Percentiles rank a stretch among this genome's conserved stretches.
phyloP scores from a whole-genome alignment of 495 filamentous ascomycete genomes.

The Daldinia decipiens region DNA sequence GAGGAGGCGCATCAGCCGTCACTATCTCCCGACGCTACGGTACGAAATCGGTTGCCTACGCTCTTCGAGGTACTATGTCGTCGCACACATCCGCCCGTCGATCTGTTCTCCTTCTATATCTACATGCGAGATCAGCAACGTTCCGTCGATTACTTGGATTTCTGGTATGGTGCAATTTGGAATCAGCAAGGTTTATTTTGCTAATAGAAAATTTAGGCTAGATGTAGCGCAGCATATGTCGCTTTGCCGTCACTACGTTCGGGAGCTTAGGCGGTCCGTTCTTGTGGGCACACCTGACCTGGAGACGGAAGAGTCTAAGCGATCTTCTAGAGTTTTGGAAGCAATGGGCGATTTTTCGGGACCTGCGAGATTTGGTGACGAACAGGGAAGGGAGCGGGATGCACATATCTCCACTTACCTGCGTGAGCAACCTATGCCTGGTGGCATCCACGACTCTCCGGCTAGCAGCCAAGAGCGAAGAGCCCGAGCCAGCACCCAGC shows the following conservation, averaged over 20 bases:
- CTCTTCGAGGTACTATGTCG: slow-evolving; percentile 95
- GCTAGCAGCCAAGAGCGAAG: slow-evolving; percentile 72
- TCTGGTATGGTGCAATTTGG: slow-evolving; percentile 73
- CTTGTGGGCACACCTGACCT: slow-evolving; percentile 91
- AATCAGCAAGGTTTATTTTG: neutral
- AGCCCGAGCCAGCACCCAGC: slow-evolving; percentile 72
- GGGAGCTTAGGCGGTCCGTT: slow-evolving; percentile 91
- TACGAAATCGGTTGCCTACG: slow-evolving; percentile 86
- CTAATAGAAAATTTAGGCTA: slow-evolving; percentile 69
- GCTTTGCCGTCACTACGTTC: slow-evolving; percentile 96
- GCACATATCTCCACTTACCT: slow-evolving; percentile 90
- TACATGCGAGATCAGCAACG: slow-evolving; percentile 99
- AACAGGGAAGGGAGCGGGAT: slow-evolving; percentile 75
- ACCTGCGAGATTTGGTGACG: slow-evolving; percentile 58
- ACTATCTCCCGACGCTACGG: slow-evolving; percentile 57
- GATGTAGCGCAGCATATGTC: slow-evolving; percentile 99
- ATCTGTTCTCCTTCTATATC: slow-evolving; percentile 98
- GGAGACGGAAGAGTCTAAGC: slow-evolving; percentile 81
- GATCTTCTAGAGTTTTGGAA: slow-evolving; percentile 83
- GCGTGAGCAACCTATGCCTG: slow-evolving; percentile 70
- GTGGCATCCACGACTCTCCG: slow-evolving; percentile 67
- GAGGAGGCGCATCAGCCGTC: slow-evolving; percentile 49
- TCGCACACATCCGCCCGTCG: slow-evolving; percentile 89
- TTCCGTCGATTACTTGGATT: slow-evolving; percentile 97
- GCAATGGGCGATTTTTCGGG: slow-evolving; percentile 71